Conservation (phyloP, 495 filamentous ascomycete species). For the Talaromyces wortmannii region DNA sequence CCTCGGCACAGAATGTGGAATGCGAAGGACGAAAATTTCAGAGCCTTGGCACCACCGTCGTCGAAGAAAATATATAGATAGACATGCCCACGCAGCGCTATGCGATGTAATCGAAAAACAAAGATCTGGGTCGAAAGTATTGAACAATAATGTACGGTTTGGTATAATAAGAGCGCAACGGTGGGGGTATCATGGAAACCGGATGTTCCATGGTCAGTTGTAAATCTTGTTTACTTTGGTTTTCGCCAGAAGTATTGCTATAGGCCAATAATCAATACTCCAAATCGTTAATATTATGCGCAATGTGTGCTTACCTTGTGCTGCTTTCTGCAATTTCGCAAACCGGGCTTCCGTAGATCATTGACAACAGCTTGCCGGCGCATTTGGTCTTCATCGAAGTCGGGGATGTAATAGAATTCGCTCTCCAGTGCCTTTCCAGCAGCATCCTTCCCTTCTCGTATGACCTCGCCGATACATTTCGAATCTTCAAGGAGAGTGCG, state of each 20-base stretch:
- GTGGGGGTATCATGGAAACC: neutral
- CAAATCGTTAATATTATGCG: slow-evolving; percentile 9
- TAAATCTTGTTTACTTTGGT: slow-evolving; percentile 44
- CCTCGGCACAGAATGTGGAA: too few relatives aligned
- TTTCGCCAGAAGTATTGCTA: slow-evolving; percentile 95
- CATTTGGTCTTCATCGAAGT: slow-evolving; percentile 73
- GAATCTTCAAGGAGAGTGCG: slow-evolving; percentile 63
- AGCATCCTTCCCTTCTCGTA: slow-evolving; percentile 89
- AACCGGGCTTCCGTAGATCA: slow-evolving; percentile 76
- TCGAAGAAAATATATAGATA: slow-evolving; percentile 21
- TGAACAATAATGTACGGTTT: slow-evolving; percentile 26
- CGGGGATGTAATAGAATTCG: slow-evolving; percentile 97
- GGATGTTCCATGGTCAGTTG: neutral
- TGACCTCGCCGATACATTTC: slow-evolving; percentile 77
- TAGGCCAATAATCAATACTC: neutral
- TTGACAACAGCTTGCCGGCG: slow-evolving; percentile 78
- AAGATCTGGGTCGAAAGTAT: slow-evolving; percentile 31
- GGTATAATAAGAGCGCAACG: slow-evolving; percentile 3
- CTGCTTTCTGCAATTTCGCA: slow-evolving; percentile 83
- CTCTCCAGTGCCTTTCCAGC: slow-evolving; percentile 89
- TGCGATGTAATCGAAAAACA: slow-evolving; percentile 26
- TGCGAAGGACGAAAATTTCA: too few relatives aligned
- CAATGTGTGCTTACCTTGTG: slow-evolving; percentile 72
- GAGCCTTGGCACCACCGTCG: neutral
- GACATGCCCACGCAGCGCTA: slow-evolving; percentile 49